Conservation (phyloP, 129 eudicot species). For the Tagetes patula region DNA sequence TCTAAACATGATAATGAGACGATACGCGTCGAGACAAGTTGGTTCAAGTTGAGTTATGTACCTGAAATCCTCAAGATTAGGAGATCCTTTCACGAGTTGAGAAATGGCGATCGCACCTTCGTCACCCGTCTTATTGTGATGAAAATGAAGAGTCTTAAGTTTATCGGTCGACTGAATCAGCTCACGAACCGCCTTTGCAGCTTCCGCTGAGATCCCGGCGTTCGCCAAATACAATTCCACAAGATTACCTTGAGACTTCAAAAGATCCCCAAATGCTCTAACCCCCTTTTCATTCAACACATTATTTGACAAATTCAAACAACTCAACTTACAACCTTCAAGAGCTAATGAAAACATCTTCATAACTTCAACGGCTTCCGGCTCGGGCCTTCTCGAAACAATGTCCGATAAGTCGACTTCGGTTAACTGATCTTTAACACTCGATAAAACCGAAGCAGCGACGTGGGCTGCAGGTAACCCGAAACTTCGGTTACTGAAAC, state of each 20-base stretch:
- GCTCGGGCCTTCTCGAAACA: constrained; percentile 77
- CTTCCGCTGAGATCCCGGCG: constrained; percentile 75
- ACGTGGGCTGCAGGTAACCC: constrained; percentile 72
- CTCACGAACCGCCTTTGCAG: constrained; percentile 72
- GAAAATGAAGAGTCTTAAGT: constrained; percentile 72
- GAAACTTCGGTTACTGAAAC: constrained; percentile 90
- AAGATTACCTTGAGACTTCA: constrained; percentile 51
- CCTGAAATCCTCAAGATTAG: constrained; percentile 62
- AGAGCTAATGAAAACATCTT: constrained; percentile 66
- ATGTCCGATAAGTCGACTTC: constrained; percentile 78
- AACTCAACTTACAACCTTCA: constrained; percentile 56
- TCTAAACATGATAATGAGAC: neutral
- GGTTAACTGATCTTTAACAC: constrained; percentile 56
- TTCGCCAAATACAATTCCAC: constrained; percentile 69
- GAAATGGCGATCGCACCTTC: constrained; percentile 74
- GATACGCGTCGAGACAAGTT: neutral
- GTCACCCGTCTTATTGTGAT: constrained; percentile 76
- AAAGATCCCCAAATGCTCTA: constrained; percentile 70
- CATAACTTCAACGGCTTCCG: constrained; percentile 78
- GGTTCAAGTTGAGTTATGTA: neutral
- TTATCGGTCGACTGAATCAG: constrained; percentile 57
- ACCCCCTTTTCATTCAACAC: constrained; percentile 76
- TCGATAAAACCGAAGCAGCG: constrained; percentile 53
- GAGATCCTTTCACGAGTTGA: constrained; percentile 52
- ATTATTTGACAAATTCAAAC: constrained; percentile 66